These are phyloP conservation scores for Aegilops longissima DNA, from an alignment of 176 grass and related monocot species.

Conservation along the genomic window DNA sequence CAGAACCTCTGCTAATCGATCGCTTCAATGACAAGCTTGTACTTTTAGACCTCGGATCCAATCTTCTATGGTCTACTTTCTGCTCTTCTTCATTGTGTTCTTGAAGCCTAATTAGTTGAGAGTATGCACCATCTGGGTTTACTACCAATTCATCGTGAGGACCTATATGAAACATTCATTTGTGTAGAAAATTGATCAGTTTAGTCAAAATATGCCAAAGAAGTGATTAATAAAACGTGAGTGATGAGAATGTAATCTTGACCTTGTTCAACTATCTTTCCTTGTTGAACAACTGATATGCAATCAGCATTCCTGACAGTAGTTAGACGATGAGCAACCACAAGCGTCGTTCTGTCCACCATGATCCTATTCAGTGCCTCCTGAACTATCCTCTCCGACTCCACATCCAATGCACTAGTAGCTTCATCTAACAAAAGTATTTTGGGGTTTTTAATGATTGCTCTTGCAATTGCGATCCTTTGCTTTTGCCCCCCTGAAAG, in stretches of 20 bases:
- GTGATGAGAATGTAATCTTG: constrained; percentile 4
- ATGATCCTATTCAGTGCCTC: constrained; percentile 86
- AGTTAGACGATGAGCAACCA: constrained; percentile 82
- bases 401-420: constrained; percentile 86
- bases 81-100: constrained; percentile 50
- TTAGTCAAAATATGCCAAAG: background rate
- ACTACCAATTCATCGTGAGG: constrained; percentile 63
- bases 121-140: constrained; percentile 71
- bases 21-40: constrained; percentile 51
- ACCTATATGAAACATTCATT: constrained; percentile 38
- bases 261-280: constrained; percentile 94
- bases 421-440: constrained; percentile 91
- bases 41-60: constrained; percentile 50
- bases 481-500: constrained; percentile 91
- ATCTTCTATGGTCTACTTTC: constrained; percentile 16
- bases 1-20: constrained; percentile 53
- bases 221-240: background rate
- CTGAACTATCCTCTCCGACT: constrained; percentile 80
- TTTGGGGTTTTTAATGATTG: constrained; percentile 76
- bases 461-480: constrained; percentile 86
- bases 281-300: constrained; percentile 78
- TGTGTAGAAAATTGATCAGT: background rate
- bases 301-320: constrained; percentile 80
- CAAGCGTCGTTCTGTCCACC: constrained; percentile 73
- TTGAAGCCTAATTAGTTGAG: constrained; percentile 65